Percentiles rank a stretch among this genome's conserved stretches.
Evolutionary conservation across 2,329 filamentous ascomycete genomes (phyloP).

Genomic region (Zasmidium angulare): DNA sequence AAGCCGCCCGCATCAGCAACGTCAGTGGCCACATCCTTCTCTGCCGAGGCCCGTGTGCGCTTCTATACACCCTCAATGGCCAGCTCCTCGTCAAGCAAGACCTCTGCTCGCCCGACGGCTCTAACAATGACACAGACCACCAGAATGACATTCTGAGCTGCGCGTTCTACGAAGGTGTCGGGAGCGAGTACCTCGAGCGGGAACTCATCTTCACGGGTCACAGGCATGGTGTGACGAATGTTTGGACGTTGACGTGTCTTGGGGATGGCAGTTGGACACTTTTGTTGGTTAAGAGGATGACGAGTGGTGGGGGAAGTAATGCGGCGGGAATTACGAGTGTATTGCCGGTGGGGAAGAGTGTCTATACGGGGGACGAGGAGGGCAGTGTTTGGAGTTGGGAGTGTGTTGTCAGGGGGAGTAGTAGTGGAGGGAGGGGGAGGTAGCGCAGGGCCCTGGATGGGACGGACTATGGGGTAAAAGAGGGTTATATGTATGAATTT

Average conservation of each 20-base stretch:
- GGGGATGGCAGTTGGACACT: conserved; percentile 68
- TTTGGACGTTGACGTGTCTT: conserved; percentile 59
- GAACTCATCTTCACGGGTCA: conserved; percentile 89
- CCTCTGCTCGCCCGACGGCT: conserved; percentile 62
- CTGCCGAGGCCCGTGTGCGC: conserved; percentile 71
- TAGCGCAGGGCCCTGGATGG: no score
- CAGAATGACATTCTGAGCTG: conserved; percentile 80
- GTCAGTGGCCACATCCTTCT: conserved; percentile 86
- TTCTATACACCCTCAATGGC: conserved; percentile 86
- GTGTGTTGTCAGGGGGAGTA: conserved; percentile 29
- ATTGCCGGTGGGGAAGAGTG: conserved; percentile 73
- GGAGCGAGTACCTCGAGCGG: conserved; percentile 88
- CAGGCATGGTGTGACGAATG: conserved; percentile 76
- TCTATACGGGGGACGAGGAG: conserved; percentile 94
- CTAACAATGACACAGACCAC: no score
- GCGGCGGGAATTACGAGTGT: conserved; percentile 79
- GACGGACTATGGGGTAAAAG: neutral
- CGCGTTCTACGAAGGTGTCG: conserved; percentile 87
- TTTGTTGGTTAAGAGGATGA: conserved; percentile 73
- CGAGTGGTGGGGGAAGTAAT: conserved; percentile 67
- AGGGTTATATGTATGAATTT: no score
- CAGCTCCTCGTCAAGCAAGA: conserved; percentile 78
- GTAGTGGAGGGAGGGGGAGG: conserved; percentile 13
- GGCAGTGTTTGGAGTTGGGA: conserved; percentile 65
- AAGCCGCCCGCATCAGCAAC: conserved; percentile 86